These are phyloP conservation scores for Mycena metata DNA, from an alignment of 768 basidiomycete genomes.

Conservation along the genomic window DNA sequence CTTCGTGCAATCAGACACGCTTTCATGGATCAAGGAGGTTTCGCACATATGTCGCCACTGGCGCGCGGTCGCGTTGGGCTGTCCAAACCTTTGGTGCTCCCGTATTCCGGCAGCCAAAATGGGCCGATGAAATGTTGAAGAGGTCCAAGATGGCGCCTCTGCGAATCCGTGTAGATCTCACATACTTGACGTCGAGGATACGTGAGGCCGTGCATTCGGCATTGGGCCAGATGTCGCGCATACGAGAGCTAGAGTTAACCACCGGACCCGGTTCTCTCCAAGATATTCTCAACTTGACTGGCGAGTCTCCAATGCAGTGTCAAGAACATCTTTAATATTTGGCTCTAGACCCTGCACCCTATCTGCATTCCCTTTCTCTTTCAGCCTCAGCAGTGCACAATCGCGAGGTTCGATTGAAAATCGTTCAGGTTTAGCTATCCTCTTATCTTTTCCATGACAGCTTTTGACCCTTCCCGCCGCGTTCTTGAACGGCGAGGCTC, in stretches of 20 bases:
- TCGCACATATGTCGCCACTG: slow-evolving; percentile 58
- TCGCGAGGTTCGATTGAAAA: slow-evolving; percentile 20
- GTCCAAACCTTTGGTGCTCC: slow-evolving; percentile 57
- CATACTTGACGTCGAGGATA: slow-evolving; percentile 45
- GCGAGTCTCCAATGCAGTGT: background rate
- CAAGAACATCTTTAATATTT: slow-evolving; percentile 30
- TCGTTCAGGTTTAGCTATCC: slow-evolving; percentile 25
- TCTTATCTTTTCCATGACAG: slow-evolving; percentile 27
- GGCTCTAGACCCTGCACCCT: slow-evolving; percentile 43
- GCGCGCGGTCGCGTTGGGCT: slow-evolving; percentile 58
- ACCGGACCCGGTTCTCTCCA: slow-evolving; percentile 42
- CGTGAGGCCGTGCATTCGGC: slow-evolving; percentile 47
- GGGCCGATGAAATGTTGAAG: slow-evolving; percentile 58
- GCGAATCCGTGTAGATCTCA: slow-evolving; percentile 26
- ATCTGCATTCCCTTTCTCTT: slow-evolving; percentile 49
- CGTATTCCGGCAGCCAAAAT: slow-evolving; percentile 49
- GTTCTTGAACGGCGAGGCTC: slow-evolving; percentile 50
- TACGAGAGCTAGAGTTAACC: slow-evolving; percentile 49
- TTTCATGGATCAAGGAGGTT: slow-evolving; percentile 53
- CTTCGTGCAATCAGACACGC: slow-evolving; percentile 30
- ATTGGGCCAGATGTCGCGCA: slow-evolving; percentile 50
- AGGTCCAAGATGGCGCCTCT: slow-evolving; percentile 60
- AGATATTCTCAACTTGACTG: slow-evolving; percentile 43
- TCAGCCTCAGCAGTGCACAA: slow-evolving; percentile 35
- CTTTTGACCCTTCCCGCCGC: slow-evolving; percentile 42